phyloP scores from a whole-genome alignment of 352 stramenopile genomes.

The Elongisporangium senticosum region DNA sequence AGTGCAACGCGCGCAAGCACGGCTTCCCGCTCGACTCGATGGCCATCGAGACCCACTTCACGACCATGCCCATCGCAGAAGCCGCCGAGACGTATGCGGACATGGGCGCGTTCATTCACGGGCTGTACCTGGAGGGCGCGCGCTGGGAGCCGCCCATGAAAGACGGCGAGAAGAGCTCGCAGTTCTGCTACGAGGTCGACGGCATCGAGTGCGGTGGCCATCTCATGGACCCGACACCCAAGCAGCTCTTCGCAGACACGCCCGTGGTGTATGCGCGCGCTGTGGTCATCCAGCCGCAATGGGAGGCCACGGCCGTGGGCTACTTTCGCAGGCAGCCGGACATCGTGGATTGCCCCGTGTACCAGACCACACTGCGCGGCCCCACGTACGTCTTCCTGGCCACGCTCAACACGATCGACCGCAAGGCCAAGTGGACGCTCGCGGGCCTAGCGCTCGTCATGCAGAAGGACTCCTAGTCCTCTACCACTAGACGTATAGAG shows the following conservation, averaged over 20 bases:
- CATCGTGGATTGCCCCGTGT: conserved; percentile 95
- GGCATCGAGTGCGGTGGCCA: conserved; percentile 81
- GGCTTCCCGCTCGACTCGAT: conserved; percentile 89
- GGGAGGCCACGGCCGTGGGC: conserved; percentile 93
- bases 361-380: conserved; percentile 93
- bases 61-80: conserved; percentile 52
- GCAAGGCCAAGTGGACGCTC: conserved; percentile 90
- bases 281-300: conserved; percentile 85
- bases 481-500: neutral
- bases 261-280: conserved; percentile 94
- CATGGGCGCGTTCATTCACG: conserved; percentile 91
- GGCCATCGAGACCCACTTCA: conserved; percentile 93
- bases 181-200: conserved; percentile 81
- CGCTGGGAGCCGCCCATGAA: conserved; percentile 76
- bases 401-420: conserved; percentile 84
- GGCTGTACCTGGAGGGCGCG: conserved; percentile 93
- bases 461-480: conserved; percentile 83
- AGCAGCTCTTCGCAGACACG: conserved; percentile 87
- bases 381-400: conserved; percentile 97
- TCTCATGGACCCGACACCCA: conserved; percentile 88
- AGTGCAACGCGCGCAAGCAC: conserved; percentile 81
- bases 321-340: conserved; percentile 87
- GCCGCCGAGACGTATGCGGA: conserved; percentile 65
- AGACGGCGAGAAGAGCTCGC: conserved; percentile 77
- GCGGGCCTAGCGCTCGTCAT: conserved; percentile 91